A percentile compares a stretch with the other conserved stretches of the same genome.
Evolutionary conservation across 306 rosid genomes (phyloP).

Genomic region (Psophocarpus tetragonolobus): DNA sequence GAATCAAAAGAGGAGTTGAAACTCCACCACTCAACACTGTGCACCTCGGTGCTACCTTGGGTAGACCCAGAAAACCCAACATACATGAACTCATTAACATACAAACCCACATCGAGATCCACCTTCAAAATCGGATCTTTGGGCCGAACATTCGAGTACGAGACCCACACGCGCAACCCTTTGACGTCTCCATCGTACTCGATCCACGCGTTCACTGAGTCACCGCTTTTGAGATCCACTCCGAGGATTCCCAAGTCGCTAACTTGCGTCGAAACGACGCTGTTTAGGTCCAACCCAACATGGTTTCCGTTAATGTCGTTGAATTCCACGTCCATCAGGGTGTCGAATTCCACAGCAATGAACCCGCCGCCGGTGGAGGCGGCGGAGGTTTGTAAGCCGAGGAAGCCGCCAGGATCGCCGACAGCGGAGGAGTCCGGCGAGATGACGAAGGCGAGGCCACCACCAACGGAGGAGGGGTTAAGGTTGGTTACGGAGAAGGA

Average conservation of each 20-base stretch:
- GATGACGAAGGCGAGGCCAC: conserved; percentile 79
- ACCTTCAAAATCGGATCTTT: conserved; percentile 61
- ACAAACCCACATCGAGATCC: conserved; percentile 65
- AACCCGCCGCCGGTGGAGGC: conserved; percentile 38
- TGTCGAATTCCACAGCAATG: conserved; percentile 83
- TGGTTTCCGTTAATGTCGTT: conserved; percentile 84
- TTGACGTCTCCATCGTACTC: conserved; percentile 58
- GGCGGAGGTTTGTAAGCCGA: conserved; percentile 52
- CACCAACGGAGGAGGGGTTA: conserved; percentile 87
- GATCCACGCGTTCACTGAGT: conserved; percentile 74
- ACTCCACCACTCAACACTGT: conserved; percentile 86
- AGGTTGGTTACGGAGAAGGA: conserved; percentile 71
- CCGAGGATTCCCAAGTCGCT: conserved; percentile 55
- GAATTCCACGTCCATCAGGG: conserved; percentile 81
- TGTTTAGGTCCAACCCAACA: conserved; percentile 78
- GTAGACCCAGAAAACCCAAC: conserved; percentile 93
- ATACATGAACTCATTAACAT: conserved; percentile 69
- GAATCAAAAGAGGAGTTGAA: conserved; percentile 67
- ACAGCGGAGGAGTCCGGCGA: conserved; percentile 50
- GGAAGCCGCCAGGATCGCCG: conserved; percentile 67
- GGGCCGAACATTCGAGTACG: conserved; percentile 83
- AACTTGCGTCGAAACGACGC: conserved; percentile 59
- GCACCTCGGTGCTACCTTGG: conserved; percentile 87
- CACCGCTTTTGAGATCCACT: conserved; percentile 78
- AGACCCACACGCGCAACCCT: conserved; percentile 59